Evolutionary conservation across 208 protist species (phyloP), one percentile per base, ranked within the genome.

Genomic region (Balamuthia mandrillaris): DNA sequence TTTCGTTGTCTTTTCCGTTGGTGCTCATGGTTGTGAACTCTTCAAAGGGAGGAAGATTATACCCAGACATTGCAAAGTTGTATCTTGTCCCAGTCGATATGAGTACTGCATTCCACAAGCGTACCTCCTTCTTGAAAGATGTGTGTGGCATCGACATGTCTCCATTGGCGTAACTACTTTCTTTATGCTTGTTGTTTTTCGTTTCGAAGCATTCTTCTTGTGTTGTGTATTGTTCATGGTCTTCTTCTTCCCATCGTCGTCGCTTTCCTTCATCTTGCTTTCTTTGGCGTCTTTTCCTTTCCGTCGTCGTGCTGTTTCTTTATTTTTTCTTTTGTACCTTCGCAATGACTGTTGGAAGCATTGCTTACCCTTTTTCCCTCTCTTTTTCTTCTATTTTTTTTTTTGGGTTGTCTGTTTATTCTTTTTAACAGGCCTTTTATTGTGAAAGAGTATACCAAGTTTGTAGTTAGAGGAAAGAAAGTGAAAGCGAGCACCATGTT

Each of bases 11-110:
- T 52, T 18, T n/a, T 52, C 14, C 10, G 14, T 52, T 52, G 14
- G 10, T 18, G 47, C 14, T 52, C 47, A 52, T 52, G 33, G 60
- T 41, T 2, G 0, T 63, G 60, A 3, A 52, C 9, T n/a, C n/a
- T n/a, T n/a, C n/a, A 14, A 6, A 81, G 49, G 74, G 41, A 9
- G 74, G 74, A 1, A 63, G 47, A 35, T 9, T 81, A 27, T 81
- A 81, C 21, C 74, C 74, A n/a, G 74, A 42, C n/a, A 63, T 81
- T 24, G 74, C 74, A 16, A 31, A 41, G 27, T 44, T 81, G 47
- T 81, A 51, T 41, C 37, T 81, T 4, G 74, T 51, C 7, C 74
- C 74, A 6, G 41, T 74, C 18, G 65, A 74, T 42, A 74, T 74
- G 65, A 74, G 41, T 24, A 12, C 65, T 9, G 45, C 51, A 24